Evolutionary conservation across 2,329 filamentous ascomycete species (phyloP).

Genomic region (Sclerotinia minor): DNA sequence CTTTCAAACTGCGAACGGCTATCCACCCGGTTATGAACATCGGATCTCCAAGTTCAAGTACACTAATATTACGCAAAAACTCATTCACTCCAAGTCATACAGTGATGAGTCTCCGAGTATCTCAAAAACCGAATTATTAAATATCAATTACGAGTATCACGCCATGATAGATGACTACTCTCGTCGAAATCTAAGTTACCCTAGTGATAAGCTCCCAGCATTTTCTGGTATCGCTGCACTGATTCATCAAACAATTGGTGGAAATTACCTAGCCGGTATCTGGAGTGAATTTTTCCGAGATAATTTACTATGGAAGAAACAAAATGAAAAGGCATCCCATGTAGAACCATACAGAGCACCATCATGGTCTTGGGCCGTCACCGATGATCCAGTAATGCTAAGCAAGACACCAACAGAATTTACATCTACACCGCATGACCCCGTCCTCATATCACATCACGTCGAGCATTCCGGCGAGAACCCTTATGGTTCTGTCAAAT

Average conservation of each 20-base stretch:
- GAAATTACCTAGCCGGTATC: not conserved
- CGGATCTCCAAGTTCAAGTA: fast-evolving
- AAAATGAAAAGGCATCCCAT: fast-evolving
- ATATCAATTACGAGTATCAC: not conserved
- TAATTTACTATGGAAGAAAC: not conserved
- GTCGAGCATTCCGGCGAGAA: not conserved
- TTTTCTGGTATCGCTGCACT: not conserved
- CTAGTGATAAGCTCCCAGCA: not conserved
- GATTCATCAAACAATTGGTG: not conserved
- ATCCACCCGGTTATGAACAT: too few relatives aligned
- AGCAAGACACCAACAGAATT: fast-evolving
- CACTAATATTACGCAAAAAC: not conserved
- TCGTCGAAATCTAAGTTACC: not conserved
- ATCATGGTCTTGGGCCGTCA: not conserved
- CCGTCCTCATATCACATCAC: not conserved
- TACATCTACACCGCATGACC: not conserved
- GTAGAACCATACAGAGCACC: not conserved
- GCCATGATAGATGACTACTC: not conserved
- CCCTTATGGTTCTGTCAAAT: not conserved
- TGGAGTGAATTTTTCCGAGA: not conserved
- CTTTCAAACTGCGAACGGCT: not conserved
- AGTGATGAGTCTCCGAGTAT: not conserved
- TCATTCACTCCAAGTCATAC: not conserved
- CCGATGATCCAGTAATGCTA: fast-evolving
- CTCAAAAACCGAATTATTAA: not conserved